Conservation (phyloP, 176 grass and related monocot genomes). For the Thinopyrum elongatum region DNA sequence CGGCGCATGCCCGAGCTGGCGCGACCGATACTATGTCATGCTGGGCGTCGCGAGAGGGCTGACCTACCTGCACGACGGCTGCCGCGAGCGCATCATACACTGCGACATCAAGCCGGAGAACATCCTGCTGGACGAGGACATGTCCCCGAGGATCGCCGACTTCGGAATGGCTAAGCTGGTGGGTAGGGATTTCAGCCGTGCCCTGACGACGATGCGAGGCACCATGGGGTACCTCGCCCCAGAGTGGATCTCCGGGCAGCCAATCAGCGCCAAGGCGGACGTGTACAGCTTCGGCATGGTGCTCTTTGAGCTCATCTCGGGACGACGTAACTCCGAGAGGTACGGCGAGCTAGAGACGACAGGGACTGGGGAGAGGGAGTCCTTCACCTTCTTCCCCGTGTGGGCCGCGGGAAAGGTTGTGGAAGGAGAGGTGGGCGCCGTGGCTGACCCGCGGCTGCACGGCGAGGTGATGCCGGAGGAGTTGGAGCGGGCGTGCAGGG, state of each 20-base stretch:
- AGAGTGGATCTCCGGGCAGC: constrained; percentile 36
- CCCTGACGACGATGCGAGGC: constrained; percentile 15
- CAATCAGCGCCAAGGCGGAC: constrained; percentile 31
- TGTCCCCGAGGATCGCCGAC: constrained; percentile 4
- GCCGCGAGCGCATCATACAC: constrained; percentile 47
- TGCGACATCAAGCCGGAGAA: constrained; percentile 80
- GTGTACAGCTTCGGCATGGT: constrained; percentile 6
- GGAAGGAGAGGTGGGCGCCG: background rate
- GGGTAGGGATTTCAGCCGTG: constrained; percentile 20
- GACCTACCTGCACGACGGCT: constrained; percentile 1
- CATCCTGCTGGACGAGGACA: constrained; percentile 30
- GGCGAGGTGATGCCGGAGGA: constrained; percentile 10
- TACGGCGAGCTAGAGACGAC: background rate
- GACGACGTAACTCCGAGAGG: background rate
- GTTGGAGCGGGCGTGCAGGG: constrained; percentile 19
- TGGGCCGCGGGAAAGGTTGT: constrained; percentile 5
- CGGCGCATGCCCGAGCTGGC: background rate
- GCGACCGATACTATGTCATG: background rate
- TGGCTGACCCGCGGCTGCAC: constrained; percentile 17
- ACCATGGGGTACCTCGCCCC: constrained; percentile 31
- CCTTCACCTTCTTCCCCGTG: constrained; percentile 6
- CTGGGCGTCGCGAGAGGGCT: constrained; percentile 3
- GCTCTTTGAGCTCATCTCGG: constrained; percentile 38
- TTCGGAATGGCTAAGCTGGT: constrained; percentile 23
- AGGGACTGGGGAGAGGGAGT: background rate